Percentiles rank a stretch among this genome's conserved stretches.
These are phyloP conservation scores for Kwoniella pini DNA, from an alignment of 768 basidiomycete species.

Conservation along the genomic window DNA sequence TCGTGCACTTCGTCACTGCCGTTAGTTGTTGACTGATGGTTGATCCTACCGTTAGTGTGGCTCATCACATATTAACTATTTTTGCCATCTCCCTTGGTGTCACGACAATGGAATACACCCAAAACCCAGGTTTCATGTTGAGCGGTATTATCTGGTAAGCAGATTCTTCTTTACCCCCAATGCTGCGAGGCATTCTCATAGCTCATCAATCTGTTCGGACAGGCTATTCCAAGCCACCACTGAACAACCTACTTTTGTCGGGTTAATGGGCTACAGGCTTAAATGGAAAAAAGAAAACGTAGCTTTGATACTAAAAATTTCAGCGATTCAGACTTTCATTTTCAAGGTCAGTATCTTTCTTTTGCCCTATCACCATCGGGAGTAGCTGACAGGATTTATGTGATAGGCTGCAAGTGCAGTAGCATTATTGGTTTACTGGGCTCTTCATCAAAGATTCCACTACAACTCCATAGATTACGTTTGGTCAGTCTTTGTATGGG, in stretches of 20 bases:
- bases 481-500: constrained; percentile 29
- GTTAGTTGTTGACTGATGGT: not conserved
- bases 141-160: constrained; percentile 36
- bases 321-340: constrained; percentile 34
- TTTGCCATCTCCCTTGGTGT: constrained; percentile 36
- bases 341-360: constrained; percentile 27
- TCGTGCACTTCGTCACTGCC: not conserved
- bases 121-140: constrained; percentile 23
- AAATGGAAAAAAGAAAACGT: constrained; percentile 24
- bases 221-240: constrained; percentile 46
- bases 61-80: constrained; percentile 40
- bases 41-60: constrained; percentile 17
- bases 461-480: constrained; percentile 31
- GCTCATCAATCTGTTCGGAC: not conserved
- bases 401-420: constrained; percentile 31
- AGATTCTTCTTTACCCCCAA: too few relatives aligned
- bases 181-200: too few relatives aligned
- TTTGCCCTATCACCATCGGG: too few relatives aligned
- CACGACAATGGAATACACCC: constrained; percentile 35
- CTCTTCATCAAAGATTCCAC: constrained; percentile 24
- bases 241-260: constrained; percentile 39
- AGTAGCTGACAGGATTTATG: not conserved
- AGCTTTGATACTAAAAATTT: constrained; percentile 26
- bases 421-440: constrained; percentile 41
- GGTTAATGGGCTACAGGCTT: constrained; percentile 35